These are phyloP conservation scores for Pyricularia sp. DNA, from an alignment of 2,329 filamentous ascomycete genomes.

Conservation along the genomic window DNA sequence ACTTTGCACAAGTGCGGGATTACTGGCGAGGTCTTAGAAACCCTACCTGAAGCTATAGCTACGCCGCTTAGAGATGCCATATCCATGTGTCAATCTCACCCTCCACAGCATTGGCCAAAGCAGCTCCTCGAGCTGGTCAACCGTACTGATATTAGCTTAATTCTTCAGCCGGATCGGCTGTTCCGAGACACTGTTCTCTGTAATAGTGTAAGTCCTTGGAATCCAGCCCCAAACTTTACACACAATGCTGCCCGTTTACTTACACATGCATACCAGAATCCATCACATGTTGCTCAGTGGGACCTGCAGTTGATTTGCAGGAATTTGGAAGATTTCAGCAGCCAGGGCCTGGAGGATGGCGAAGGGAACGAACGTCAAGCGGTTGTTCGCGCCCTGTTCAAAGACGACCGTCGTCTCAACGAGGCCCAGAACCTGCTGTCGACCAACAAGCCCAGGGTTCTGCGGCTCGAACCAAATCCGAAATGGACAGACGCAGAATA, in stretches of 20 bases:
- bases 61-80: constrained; percentile 77
- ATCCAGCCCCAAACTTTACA: background rate
- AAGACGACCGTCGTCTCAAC: constrained; percentile 79
- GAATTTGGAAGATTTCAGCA: constrained; percentile 48
- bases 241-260: constrained; percentile 9
- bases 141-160: constrained; percentile 67
- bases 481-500: constrained; percentile 80
- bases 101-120: constrained; percentile 66
- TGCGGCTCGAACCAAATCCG: constrained; percentile 66
- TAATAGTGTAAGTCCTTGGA: constrained; percentile 2
- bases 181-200: constrained; percentile 13
- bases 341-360: constrained; percentile 61
- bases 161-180: constrained; percentile 41
- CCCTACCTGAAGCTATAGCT: constrained; percentile 75
- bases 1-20: constrained; percentile 64
- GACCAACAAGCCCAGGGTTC: constrained; percentile 67
- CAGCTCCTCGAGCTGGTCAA: constrained; percentile 67
- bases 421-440: constrained; percentile 83
- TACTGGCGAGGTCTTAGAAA: constrained; percentile 60
- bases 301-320: constrained; percentile 75
- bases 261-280: constrained; percentile 26
- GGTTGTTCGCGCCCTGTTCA: constrained; percentile 80
- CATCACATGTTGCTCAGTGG: constrained; percentile 57
- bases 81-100: constrained; percentile 71
- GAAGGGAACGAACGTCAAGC: constrained; percentile 76